These are phyloP conservation scores for Ambrosia trifida DNA, from an alignment of 129 eudicot species.

Conservation along the genomic window DNA sequence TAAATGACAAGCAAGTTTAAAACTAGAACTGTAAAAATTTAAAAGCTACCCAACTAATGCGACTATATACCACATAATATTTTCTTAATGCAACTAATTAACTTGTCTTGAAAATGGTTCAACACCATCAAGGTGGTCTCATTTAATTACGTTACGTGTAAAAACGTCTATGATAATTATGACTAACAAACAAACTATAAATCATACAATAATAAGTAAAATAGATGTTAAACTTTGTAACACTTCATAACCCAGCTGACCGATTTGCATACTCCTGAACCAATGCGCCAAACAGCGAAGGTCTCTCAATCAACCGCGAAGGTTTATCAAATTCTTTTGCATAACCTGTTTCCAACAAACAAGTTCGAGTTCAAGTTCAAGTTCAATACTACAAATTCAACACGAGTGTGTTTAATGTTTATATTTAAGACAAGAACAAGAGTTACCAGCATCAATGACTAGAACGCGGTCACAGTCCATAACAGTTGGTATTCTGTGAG, in stretches of 20 bases:
- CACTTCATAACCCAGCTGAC: constrained; percentile 13
- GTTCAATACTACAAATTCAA: neutral
- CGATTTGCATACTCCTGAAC: constrained; percentile 54
- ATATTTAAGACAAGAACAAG: neutral
- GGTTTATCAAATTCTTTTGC: constrained; percentile 54
- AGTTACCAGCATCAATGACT: constrained; percentile 78
- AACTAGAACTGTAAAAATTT: neutral
- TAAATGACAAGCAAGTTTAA: neutral
- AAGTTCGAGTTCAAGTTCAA: neutral
- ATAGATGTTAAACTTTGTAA: too few relatives aligned
- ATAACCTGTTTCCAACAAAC: constrained; percentile 34
- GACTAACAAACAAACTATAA: too few relatives aligned
- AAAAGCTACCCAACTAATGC: neutral
- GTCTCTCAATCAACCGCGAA: constrained; percentile 40
- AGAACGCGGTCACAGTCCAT: constrained; percentile 91
- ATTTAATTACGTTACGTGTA: neutral
- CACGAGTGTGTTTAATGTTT: neutral
- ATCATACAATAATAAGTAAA: too few relatives aligned
- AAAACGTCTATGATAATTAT: too few relatives aligned
- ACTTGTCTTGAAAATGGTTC: neutral
- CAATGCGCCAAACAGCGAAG: constrained; percentile 50
- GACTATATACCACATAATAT: neutral
- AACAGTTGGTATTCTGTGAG: constrained; percentile 91
- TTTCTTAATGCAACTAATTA: neutral
- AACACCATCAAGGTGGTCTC: neutral